Percentiles rank a stretch among this genome's conserved stretches.
Conservation (phyloP, 2,329 filamentous ascomycete genomes). For the Colletotrichum trifolii region DNA sequence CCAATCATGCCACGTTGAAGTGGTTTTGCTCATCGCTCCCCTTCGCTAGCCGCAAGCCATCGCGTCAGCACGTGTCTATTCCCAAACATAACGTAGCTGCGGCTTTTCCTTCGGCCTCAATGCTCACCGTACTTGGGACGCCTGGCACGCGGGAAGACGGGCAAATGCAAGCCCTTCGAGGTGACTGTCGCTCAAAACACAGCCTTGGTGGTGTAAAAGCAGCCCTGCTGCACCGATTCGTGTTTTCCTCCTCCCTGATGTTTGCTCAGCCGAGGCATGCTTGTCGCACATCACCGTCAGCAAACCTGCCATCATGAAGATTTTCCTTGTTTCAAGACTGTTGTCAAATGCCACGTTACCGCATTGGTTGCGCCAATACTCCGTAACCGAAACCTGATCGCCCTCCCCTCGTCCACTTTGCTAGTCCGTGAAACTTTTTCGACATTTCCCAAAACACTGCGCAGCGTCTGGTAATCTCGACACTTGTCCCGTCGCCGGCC, state of each 20-base stretch:
- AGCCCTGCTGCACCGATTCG: conserved; percentile 5
- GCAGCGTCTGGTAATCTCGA: background rate
- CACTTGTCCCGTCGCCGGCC: background rate
- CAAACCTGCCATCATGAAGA: background rate
- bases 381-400: background rate
- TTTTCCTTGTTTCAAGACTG: conserved; percentile 22
- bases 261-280: conserved; percentile 3
- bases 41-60: conserved; percentile 25
- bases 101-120: conserved; percentile 9
- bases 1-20: conserved; percentile 12
- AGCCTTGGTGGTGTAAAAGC: conserved; percentile 5
- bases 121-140: background rate
- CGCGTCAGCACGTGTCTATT: conserved; percentile 14
- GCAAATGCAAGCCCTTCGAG: conserved; percentile 7
- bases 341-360: conserved; percentile 17
- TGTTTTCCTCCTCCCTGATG: background rate
- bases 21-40: background rate
- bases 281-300: background rate
- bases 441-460: conserved; percentile 13
- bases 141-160: conserved; percentile 10
- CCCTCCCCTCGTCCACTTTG: conserved; percentile 2
- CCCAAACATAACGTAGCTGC: background rate
- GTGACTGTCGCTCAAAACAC: conserved; percentile 1
- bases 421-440: conserved; percentile 20
- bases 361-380: conserved; percentile 10